Percentiles rank a stretch among this genome's conserved stretches.
phyloP scores from a whole-genome alignment of 1,139 yeast species.

The Kodamaea sp. region DNA sequence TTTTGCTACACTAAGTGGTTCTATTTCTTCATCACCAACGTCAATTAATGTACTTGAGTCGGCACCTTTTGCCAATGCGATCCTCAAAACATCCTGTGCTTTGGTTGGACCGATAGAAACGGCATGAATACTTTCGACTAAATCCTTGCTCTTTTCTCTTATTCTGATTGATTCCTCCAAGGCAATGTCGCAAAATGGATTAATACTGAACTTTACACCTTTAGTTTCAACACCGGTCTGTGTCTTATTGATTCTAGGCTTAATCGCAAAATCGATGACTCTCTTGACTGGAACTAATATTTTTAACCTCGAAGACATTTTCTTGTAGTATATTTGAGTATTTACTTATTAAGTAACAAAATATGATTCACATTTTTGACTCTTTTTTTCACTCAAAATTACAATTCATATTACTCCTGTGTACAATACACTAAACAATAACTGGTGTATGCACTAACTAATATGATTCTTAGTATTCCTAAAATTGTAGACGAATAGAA shows the following conservation, averaged over 20 bases:
- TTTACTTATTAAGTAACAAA: no score
- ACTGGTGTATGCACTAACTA: no score
- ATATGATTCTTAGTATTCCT: no score
- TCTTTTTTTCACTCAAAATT: not conserved
- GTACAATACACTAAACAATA: no score
- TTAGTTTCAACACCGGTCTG: constrained; percentile 83
- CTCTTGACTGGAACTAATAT: constrained; percentile 92
- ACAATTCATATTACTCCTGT: no score
- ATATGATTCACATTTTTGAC: not conserved
- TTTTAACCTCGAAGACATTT: constrained; percentile 54
- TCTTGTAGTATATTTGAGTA: not conserved
- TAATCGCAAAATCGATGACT: constrained; percentile 89
- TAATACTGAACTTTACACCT: constrained; percentile 90
- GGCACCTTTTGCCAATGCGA: constrained; percentile 92
- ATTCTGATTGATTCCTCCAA: constrained; percentile 85
- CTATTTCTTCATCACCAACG: constrained; percentile 67
- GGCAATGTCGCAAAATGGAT: constrained; percentile 97
- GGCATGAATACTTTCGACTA: constrained; percentile 82
- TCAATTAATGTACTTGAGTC: constrained; percentile 83
- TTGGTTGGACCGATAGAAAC: constrained; percentile 89
- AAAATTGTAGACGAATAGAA: no score
- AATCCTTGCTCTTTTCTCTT: constrained; percentile 62
- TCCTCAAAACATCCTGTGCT: constrained; percentile 82
- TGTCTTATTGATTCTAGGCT: constrained; percentile 88
- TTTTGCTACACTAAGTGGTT: constrained; percentile 91